Evolutionary conservation across 2,329 filamentous ascomycete species (phyloP).

Genomic region (Fonsecaea pedrosoi): DNA sequence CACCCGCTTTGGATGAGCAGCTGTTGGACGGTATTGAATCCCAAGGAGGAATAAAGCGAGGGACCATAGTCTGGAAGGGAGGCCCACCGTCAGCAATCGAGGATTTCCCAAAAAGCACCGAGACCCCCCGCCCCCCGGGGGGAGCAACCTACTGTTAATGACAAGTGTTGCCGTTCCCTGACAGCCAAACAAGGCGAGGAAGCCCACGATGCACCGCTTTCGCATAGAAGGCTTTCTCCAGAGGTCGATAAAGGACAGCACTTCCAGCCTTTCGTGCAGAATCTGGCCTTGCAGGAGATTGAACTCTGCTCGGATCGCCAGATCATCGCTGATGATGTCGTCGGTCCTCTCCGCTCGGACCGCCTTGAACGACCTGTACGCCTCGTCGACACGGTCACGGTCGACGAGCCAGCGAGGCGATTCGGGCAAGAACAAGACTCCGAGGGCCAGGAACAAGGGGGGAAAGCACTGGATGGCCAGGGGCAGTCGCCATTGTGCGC

Average conservation of each 20-base stretch:
- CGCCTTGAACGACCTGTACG: conserved; percentile 26
- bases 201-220: conserved; percentile 33
- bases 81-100: not conserved
- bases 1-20: conserved; percentile 25
- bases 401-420: conserved; percentile 40
- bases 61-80: conserved; percentile 23
- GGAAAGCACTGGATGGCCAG: conserved; percentile 30
- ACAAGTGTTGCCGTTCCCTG: conserved; percentile 24
- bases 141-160: conserved; percentile 26
- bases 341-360: conserved; percentile 24
- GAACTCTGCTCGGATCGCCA: conserved; percentile 26
- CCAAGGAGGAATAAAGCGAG: conserved; percentile 21
- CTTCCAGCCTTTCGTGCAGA: conserved; percentile 21
- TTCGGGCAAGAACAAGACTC: conserved; percentile 46
- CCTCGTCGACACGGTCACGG: conserved; percentile 25
- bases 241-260: conserved; percentile 25
- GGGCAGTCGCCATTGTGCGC: conserved; percentile 31
- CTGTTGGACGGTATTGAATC: conserved; percentile 15
- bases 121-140: too few relatives aligned
- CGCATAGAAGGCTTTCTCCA: conserved; percentile 30
- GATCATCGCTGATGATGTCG: conserved; percentile 22
- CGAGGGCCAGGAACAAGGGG: conserved; percentile 46
- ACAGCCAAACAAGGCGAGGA: conserved; percentile 17
- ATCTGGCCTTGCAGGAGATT: conserved; percentile 24
- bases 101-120: not conserved